Base-by-base conservation (phyloP, 805 yeast species). In the Saccharomycopsis babjevae region DNA sequence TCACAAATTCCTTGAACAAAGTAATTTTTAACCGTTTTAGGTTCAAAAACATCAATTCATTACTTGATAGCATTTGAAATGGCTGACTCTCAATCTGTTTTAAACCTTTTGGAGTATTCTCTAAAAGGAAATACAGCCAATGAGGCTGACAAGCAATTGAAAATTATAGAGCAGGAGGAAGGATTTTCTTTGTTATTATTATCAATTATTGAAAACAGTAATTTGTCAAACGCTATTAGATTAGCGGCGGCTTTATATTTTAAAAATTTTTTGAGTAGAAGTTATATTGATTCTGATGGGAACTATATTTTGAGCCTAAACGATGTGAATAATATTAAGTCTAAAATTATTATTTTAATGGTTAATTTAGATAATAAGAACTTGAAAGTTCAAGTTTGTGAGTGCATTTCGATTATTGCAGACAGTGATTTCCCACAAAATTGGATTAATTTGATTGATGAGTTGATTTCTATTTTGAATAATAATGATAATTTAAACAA, bases 341-440 rank as follows among this genome's bases (percentile, higher is more conserved):
- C 73, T 10, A 94, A 90, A 69, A 88, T 94, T 65, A 80, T 94
- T 57, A 83, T 85, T n/a, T 76, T 92, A 63, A 91, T 94, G 98
- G 85, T 92, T 64, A 72, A 82, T 42, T 76, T 91, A 57, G 97
- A 97, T 5, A 81, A 81, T 57, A 63, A 66, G 18, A 81, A 85
- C 66, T 76, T 94, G 60, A 97, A 93, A 70, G 78, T 85, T n/a
- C 99, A 96, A 75, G 82, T 94, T 57, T 98, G 97, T 59, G 99
- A 96, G 73, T 85, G 97, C 1, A 85, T 96, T 60, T 84, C 96
- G 16, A 77, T 89, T 59, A 93, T 94, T 68, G 99, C 99, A 3
- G 97, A 92, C 71, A 85, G 91, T 62, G 99, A 94, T 71, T 94
- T 94, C 74, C 99, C 99, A 1, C 86, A 87, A 46, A 77, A 84